These are phyloP conservation scores for Eruca vesicaria DNA, from an alignment of 441 rosid genomes.

Conservation along the genomic window DNA sequence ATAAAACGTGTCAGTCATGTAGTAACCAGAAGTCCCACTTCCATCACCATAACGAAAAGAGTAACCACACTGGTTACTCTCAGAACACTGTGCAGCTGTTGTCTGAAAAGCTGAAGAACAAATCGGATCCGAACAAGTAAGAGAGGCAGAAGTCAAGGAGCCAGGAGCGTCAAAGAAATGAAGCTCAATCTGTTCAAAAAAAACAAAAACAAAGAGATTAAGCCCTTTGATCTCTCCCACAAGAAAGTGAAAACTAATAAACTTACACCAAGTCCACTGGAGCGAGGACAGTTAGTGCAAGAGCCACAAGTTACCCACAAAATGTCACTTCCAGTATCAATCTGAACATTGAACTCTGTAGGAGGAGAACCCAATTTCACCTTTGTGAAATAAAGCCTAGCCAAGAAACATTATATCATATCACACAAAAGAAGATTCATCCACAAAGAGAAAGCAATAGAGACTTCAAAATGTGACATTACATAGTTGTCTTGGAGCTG, in stretches of 20 bases:
- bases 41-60: conserved; percentile 76
- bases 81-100: conserved; percentile 54
- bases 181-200: conserved; percentile 52
- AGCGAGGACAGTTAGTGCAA: conserved; percentile 63
- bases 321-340: conserved; percentile 78
- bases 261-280: conserved; percentile 76
- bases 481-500: conserved; percentile 36
- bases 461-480: conserved; percentile 22
- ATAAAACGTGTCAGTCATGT: conserved; percentile 51
- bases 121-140: conserved; percentile 61
- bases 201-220: conserved; percentile 20
- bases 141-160: conserved; percentile 51
- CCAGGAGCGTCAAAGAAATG: conserved; percentile 58
- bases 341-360: conserved; percentile 74
- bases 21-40: conserved; percentile 79
- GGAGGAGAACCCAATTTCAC: conserved; percentile 79
- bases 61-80: conserved; percentile 61
- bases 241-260: neutral
- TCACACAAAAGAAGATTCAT: neutral
- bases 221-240: neutral
- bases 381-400: conserved; percentile 74
- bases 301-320: conserved; percentile 73
- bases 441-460: neutral
- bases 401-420: conserved; percentile 24
- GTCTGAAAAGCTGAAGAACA: conserved; percentile 58